phyloP scores from a whole-genome alignment of 495 filamentous ascomycete species.

The Neurospora discreta region DNA sequence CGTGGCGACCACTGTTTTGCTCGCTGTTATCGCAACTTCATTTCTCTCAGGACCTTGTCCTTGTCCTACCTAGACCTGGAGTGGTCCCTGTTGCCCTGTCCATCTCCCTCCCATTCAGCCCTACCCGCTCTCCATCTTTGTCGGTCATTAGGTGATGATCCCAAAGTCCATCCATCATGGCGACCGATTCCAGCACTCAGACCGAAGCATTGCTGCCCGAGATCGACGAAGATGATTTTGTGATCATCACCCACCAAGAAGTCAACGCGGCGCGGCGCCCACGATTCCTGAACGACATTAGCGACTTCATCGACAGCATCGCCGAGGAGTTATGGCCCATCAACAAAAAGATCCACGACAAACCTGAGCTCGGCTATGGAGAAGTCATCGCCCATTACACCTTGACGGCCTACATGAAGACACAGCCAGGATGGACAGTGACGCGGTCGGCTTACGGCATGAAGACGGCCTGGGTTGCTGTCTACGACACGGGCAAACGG shows the following conservation, averaged over 20 bases:
- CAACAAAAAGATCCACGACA: slow-evolving; percentile 46
- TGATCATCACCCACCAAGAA: slow-evolving; percentile 10
- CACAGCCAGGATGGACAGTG: slow-evolving; percentile 41
- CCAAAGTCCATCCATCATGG: not conserved
- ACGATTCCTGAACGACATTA: slow-evolving; percentile 23
- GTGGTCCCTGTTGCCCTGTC: too few species aligned
- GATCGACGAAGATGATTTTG: not conserved
- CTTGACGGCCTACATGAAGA: slow-evolving; percentile 43
- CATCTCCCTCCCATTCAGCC: not conserved
- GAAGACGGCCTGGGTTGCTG: slow-evolving; percentile 46
- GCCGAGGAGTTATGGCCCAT: slow-evolving; percentile 28
- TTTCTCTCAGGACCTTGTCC: not conserved
- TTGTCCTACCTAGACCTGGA: too few species aligned
- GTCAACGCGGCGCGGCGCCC: slow-evolving; percentile 3
- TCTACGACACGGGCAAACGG: slow-evolving; percentile 34
- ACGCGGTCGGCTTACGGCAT: slow-evolving; percentile 44
- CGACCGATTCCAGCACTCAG: not conserved
- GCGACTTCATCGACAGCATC: slow-evolving; percentile 24
- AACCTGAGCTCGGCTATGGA: slow-evolving; percentile 48
- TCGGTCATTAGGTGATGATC: too few species aligned
- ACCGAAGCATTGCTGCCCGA: not conserved
- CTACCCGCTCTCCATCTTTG: not conserved
- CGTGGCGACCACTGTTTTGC: not conserved
- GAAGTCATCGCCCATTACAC: slow-evolving; percentile 48
- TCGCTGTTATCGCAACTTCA: not conserved